These are phyloP conservation scores for Podospora didyma DNA, from an alignment of 495 filamentous ascomycete species.

Conservation along the genomic window DNA sequence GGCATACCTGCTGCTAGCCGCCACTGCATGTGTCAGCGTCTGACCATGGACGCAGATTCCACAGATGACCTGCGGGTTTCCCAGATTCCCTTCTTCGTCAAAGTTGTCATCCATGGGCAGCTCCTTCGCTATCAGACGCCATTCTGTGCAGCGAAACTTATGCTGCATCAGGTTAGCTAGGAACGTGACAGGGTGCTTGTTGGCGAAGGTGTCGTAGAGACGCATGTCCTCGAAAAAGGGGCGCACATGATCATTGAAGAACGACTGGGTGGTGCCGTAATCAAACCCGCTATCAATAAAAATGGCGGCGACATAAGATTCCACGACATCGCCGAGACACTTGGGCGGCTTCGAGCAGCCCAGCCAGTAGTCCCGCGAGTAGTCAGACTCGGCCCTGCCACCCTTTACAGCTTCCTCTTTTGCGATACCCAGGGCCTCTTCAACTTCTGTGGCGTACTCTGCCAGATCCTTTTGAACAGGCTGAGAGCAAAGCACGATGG, in stretches of 20 bases:
- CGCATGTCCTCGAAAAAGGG: constrained; percentile 85
- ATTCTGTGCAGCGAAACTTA: constrained; percentile 45
- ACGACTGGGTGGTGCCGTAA: constrained; percentile 65
- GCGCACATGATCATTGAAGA: constrained; percentile 69
- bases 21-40: constrained; percentile 58
- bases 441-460: constrained; percentile 66
- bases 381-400: constrained; percentile 35
- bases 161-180: constrained; percentile 39
- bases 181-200: constrained; percentile 70
- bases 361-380: constrained; percentile 77
- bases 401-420: constrained; percentile 34
- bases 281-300: constrained; percentile 90
- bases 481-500: constrained; percentile 60
- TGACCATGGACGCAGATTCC: constrained; percentile 74
- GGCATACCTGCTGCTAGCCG: constrained; percentile 63
- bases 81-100: constrained; percentile 5
- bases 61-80: constrained; percentile 53
- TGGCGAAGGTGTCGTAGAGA: constrained; percentile 84
- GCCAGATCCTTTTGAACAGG: constrained; percentile 58
- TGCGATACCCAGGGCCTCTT: constrained; percentile 47
- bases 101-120: not conserved
- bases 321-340: constrained; percentile 82
- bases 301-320: constrained; percentile 83
- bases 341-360: constrained; percentile 71
- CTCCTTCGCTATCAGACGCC: constrained; percentile 31